phyloP scores from a whole-genome alignment of 2,329 filamentous ascomycete species.

The Epicoccum nigrum region DNA sequence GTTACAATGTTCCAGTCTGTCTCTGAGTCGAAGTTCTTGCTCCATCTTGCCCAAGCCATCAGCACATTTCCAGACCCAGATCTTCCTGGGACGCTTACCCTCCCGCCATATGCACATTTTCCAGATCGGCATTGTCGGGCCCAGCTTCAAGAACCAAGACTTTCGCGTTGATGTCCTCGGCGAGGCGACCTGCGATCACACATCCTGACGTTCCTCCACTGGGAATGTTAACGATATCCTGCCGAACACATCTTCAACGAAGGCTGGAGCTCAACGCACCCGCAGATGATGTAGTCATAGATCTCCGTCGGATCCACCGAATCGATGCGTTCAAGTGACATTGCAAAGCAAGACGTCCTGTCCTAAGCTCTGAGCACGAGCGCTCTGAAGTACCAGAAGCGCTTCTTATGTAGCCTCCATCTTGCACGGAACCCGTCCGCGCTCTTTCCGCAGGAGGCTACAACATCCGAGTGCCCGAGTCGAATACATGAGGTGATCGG shows the following conservation, averaged over 20 bases:
- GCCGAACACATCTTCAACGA: neutral
- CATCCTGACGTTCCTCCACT: constrained; percentile 57
- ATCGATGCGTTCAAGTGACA: constrained; percentile 28
- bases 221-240: neutral
- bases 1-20: constrained; percentile 60
- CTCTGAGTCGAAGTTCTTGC: constrained; percentile 55
- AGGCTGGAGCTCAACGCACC: constrained; percentile 15
- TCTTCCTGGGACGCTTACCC: constrained; percentile 41
- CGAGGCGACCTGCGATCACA: constrained; percentile 56
- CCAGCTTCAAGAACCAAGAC: constrained; percentile 58
- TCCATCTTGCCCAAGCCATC: constrained; percentile 42
- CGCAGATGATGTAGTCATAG: constrained; percentile 38
- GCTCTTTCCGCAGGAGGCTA: constrained; percentile 6
- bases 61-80: neutral
- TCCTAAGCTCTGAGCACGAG: too few relatives aligned
- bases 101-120: constrained; percentile 60
- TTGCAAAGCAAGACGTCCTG: too few relatives aligned
- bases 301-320: constrained; percentile 25
- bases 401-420: constrained; percentile 7
- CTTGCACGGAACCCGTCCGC: constrained; percentile 17
- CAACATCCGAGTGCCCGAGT: neutral
- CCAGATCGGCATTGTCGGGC: constrained; percentile 52
- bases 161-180: constrained; percentile 51
- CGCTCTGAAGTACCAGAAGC: neutral
- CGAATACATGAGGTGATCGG: neutral